phyloP scores from a whole-genome alignment of 2,329 filamentous ascomycete species.

The Phyllosticta citriasiana region DNA sequence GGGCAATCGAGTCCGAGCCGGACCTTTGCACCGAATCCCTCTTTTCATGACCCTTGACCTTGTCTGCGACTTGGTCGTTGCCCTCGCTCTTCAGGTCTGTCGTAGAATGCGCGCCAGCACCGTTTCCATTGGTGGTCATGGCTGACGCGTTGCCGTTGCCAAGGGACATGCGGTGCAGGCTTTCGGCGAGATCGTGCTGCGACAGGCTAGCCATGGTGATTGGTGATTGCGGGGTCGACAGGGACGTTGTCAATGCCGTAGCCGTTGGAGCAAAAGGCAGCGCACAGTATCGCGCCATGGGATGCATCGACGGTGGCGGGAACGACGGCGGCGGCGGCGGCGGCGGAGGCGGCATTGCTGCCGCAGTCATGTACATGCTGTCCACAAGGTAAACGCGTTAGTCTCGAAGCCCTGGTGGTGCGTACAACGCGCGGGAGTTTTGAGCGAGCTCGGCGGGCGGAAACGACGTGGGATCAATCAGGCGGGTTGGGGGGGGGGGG shows the following conservation, averaged over 20 bases:
- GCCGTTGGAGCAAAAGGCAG: neutral
- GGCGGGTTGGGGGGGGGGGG: neutral
- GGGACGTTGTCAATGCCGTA: neutral
- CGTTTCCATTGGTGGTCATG: neutral
- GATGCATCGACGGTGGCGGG: neutral
- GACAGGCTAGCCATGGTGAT: neutral
- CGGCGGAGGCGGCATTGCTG: neutral
- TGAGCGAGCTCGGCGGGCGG: neutral
- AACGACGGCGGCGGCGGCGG: slow-evolving; percentile 4
- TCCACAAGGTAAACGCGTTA: slow-evolving; percentile 1
- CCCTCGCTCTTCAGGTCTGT: neutral
- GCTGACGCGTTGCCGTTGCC: neutral
- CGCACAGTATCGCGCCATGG: neutral
- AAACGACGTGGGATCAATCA: slow-evolving; percentile 1
- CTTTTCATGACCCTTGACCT: neutral
- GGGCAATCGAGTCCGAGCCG: neutral
- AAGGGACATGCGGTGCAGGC: slow-evolving; percentile 2
- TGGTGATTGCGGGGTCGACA: slow-evolving; percentile 7
- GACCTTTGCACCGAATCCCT: slow-evolving; percentile 8
- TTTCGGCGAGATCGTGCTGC: neutral
- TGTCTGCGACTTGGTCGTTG: neutral
- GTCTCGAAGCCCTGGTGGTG: slow-evolving; percentile 4
- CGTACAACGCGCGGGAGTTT: slow-evolving; percentile 1
- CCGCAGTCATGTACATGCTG: slow-evolving; percentile 7
- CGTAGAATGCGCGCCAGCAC: neutral